These are phyloP conservation scores for Ophiosphaerella narmari DNA, from an alignment of 2,329 filamentous ascomycete species.

Conservation along the genomic window DNA sequence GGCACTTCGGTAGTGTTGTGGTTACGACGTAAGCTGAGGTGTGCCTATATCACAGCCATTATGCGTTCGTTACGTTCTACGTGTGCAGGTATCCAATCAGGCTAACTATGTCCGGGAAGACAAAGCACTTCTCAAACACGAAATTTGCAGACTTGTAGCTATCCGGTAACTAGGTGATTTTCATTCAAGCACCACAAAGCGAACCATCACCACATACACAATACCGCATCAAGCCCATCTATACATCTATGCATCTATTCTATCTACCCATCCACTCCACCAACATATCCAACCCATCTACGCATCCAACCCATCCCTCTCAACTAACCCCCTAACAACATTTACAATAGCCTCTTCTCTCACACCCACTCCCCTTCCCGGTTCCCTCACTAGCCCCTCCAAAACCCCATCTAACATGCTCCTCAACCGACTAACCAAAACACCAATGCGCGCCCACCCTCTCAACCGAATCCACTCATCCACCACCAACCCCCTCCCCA, in stretches of 20 bases:
- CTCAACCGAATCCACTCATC: slow-evolving; percentile 87
- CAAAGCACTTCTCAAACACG: too few species aligned
- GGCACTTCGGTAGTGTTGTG: too few species aligned
- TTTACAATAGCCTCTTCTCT: slow-evolving; percentile 68
- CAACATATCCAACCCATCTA: slow-evolving; percentile 7
- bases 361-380: slow-evolving; percentile 59
- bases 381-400: slow-evolving; percentile 78
- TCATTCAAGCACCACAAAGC: too few species aligned
- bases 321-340: slow-evolving; percentile 78
- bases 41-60: too few species aligned
- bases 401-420: slow-evolving; percentile 86
- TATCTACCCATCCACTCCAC: not conserved
- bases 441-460: slow-evolving; percentile 94
- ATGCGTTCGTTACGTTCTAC: too few species aligned
- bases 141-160: too few species aligned
- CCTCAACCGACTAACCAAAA: slow-evolving; percentile 80
- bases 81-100: too few species aligned
- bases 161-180: too few species aligned
- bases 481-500: slow-evolving; percentile 83
- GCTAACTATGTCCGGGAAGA: too few species aligned
- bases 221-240: not conserved
- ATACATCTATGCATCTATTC: not conserved
- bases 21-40: too few species aligned
- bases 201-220: too few species aligned
- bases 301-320: slow-evolving; percentile 82